Percentiles rank a stretch among this genome's conserved stretches.
phyloP scores from a whole-genome alignment of 352 stramenopile genomes.

The Phytopythium helicoides region DNA sequence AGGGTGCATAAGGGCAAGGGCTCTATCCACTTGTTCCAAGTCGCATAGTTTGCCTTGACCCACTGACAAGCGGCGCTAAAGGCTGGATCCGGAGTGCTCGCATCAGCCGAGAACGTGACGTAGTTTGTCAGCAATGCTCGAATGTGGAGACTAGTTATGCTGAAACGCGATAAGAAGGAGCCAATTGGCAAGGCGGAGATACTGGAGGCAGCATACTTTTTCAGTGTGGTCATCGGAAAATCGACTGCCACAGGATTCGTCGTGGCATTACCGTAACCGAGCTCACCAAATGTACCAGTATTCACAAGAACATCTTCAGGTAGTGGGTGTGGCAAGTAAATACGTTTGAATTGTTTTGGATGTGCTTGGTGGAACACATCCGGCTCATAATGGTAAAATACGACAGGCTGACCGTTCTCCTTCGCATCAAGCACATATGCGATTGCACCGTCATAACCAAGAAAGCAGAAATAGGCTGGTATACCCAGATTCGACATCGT shows the following conservation, averaged over 20 bases:
- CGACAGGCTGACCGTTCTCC: slow-evolving; percentile 11
- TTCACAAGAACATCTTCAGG: slow-evolving; percentile 9
- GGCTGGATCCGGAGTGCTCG: slow-evolving; percentile 5
- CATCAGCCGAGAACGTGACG: not conserved
- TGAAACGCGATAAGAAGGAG: slow-evolving; percentile 20
- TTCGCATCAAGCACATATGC: slow-evolving; percentile 15
- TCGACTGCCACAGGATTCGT: slow-evolving; percentile 40
- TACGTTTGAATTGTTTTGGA: slow-evolving; percentile 23
- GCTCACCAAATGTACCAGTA: slow-evolving; percentile 30
- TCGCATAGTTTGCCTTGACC: slow-evolving; percentile 26
- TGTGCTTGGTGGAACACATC: slow-evolving; percentile 35
- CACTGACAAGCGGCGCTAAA: slow-evolving; percentile 34
- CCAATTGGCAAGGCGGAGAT: slow-evolving; percentile 12
- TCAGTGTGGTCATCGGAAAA: slow-evolving; percentile 21
- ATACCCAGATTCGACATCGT: slow-evolving; percentile 35
- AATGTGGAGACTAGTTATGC: slow-evolving; percentile 26
- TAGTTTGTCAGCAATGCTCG: slow-evolving; percentile 17
- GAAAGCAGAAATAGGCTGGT: slow-evolving; percentile 47
- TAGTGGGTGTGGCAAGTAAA: slow-evolving; percentile 28
- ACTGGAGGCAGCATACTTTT: slow-evolving; percentile 19
- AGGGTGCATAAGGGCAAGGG: slow-evolving; percentile 26
- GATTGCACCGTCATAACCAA: slow-evolving; percentile 11
- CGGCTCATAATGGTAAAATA: slow-evolving; percentile 56
- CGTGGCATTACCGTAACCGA: slow-evolving; percentile 31
- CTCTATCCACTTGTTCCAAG: slow-evolving; percentile 28